phyloP scores from a whole-genome alignment of 2,329 filamentous ascomycete species.

The Alternaria brassicicola region DNA sequence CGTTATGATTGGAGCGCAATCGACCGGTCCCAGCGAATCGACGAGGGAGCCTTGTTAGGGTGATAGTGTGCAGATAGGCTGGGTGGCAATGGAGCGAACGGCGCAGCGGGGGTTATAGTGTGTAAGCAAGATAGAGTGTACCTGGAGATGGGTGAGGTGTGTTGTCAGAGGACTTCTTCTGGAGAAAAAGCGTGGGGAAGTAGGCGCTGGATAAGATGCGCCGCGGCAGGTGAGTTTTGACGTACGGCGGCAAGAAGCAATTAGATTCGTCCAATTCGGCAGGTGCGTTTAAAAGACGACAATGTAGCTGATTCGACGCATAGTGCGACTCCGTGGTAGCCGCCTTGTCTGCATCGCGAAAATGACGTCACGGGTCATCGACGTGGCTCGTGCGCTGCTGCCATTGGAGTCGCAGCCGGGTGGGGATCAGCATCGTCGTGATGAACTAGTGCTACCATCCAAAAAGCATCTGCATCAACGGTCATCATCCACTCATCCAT shows the following conservation, averaged over 20 bases:
- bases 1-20: conserved; percentile 42
- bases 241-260: conserved; percentile 16
- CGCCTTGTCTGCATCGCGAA: conserved; percentile 5
- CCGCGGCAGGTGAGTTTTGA: conserved; percentile 12
- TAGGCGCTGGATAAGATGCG: conserved; percentile 1
- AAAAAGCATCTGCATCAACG: conserved; percentile 2
- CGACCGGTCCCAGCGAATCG: conserved; percentile 14
- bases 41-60: conserved; percentile 25
- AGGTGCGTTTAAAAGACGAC: conserved; percentile 12
- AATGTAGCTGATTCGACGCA: conserved; percentile 17
- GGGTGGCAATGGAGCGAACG: conserved; percentile 10
- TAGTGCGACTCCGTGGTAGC: conserved; percentile 3
- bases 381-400: conserved; percentile 7
- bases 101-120: conserved; percentile 3
- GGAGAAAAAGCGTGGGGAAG: neutral
- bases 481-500: neutral
- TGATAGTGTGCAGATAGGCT: conserved; percentile 31
- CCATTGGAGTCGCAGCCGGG: conserved; percentile 24
- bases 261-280: conserved; percentile 15
- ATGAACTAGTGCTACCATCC: neutral
- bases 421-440: conserved; percentile 3
- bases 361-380: conserved; percentile 22
- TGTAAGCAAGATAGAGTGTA: conserved; percentile 18
- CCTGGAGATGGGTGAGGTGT: conserved; percentile 6
- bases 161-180: conserved; percentile 1